These are phyloP conservation scores for Pythium apleroticum DNA, from an alignment of 352 stramenopile genomes.

Conservation along the genomic window DNA sequence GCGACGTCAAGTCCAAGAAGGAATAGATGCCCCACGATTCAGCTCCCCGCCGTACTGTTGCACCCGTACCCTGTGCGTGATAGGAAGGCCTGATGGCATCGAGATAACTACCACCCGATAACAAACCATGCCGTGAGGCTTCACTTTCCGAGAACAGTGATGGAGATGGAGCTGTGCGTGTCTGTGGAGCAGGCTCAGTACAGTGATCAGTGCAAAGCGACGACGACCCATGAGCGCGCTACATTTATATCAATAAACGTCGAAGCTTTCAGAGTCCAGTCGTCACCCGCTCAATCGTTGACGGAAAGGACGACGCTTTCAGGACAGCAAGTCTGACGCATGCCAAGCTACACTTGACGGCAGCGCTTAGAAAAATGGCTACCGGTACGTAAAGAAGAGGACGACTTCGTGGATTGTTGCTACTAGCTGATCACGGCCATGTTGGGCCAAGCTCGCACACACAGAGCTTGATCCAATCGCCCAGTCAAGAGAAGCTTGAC, in stretches of 20 bases:
- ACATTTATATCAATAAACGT: background rate
- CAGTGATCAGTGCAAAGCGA: background rate
- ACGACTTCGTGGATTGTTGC: background rate
- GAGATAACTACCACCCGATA: background rate
- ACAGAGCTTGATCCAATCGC: no score
- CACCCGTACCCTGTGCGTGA: background rate
- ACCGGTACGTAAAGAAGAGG: background rate
- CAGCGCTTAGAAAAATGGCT: background rate
- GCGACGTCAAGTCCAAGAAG: conserved; percentile 54
- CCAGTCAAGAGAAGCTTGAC: no score
- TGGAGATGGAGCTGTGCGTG: background rate
- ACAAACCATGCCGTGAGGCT: background rate
- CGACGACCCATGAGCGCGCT: background rate
- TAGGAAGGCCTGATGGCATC: background rate
- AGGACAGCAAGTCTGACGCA: background rate
- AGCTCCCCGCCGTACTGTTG: background rate
- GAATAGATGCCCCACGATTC: conserved; percentile 34
- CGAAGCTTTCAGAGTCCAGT: background rate
- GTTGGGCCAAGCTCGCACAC: no score
- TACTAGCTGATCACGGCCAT: no score
- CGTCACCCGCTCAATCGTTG: background rate
- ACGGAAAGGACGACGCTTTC: background rate
- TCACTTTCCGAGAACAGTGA: background rate
- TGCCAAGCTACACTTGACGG: background rate
- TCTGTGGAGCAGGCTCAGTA: background rate